These are phyloP conservation scores for Trichoderma lentiforme DNA, from an alignment of 2,329 filamentous ascomycete species.

Conservation along the genomic window DNA sequence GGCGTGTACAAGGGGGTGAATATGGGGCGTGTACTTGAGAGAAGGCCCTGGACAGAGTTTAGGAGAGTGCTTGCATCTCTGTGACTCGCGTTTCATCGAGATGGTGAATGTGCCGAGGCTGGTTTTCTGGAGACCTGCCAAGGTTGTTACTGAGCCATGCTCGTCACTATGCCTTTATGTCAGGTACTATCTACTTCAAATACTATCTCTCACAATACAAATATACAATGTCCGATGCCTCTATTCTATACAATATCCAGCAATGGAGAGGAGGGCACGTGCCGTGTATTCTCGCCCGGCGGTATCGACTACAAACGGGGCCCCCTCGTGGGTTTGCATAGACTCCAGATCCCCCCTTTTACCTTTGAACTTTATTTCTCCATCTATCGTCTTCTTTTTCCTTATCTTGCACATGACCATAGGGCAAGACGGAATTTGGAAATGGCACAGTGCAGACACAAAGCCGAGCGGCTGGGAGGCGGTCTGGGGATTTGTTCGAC, in stretches of 20 bases:
- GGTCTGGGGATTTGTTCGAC: not conserved
- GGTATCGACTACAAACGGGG: not conserved
- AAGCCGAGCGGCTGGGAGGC: not conserved
- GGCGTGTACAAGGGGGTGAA: too few species aligned
- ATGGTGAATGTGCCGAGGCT: not conserved
- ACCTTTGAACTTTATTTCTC: not conserved
- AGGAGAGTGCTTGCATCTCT: fast-evolving
- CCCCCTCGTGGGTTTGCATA: not conserved
- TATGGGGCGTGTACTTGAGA: not conserved
- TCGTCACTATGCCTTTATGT: not conserved
- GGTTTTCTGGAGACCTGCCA: not conserved
- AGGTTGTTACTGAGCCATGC: not conserved
- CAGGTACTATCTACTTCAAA: not conserved
- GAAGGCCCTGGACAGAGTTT: not conserved
- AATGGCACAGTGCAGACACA: not conserved
- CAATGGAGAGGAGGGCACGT: not conserved
- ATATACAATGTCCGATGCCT: fast-evolving
- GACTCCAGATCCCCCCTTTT: not conserved
- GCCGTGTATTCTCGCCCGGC: not conserved
- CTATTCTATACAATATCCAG: not conserved
- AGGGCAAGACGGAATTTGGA: not conserved
- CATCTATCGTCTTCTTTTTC: not conserved
- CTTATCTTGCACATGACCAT: not conserved
- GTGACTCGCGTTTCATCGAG: not conserved
- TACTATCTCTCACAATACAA: not conserved